Percentiles rank a stretch among this genome's conserved stretches.
Evolutionary conservation across 2,329 filamentous ascomycete genomes (phyloP).

Genomic region (Pseudopithomyces maydicus): DNA sequence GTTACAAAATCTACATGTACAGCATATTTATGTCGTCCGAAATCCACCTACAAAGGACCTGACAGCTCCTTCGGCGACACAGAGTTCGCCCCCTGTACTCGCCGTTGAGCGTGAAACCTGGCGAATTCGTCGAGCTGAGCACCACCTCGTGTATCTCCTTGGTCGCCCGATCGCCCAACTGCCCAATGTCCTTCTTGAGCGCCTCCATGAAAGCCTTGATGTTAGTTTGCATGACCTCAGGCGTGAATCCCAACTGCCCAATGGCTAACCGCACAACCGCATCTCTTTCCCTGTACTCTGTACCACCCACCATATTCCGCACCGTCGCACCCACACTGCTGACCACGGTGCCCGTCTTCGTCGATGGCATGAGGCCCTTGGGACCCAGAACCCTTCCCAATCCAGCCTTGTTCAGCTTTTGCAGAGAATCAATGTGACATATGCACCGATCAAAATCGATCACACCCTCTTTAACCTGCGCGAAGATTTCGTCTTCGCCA

Average conservation of each 20-base stretch:
- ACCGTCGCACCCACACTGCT: conserved; percentile 75
- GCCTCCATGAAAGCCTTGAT: conserved; percentile 76
- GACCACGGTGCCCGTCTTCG: conserved; percentile 87
- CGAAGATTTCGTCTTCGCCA: conserved; percentile 85
- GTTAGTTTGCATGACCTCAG: conserved; percentile 84
- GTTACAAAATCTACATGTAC: conserved; percentile 23
- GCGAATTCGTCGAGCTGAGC: conserved; percentile 83
- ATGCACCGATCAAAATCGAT: conserved; percentile 90
- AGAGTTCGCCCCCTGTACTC: conserved; percentile 64
- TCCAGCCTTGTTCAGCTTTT: conserved; percentile 78
- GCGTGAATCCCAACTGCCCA: conserved; percentile 86
- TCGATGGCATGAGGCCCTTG: conserved; percentile 87
- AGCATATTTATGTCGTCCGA: neutral
- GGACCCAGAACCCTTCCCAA: conserved; percentile 85
- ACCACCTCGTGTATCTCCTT: conserved; percentile 78
- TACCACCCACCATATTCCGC: conserved; percentile 80
- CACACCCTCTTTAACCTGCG: conserved; percentile 73
- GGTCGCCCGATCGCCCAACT: conserved; percentile 65
- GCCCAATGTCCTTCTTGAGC: conserved; percentile 77
- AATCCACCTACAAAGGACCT: conserved; percentile 33
- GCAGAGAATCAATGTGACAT: conserved; percentile 79
- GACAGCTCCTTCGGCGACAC: conserved; percentile 46
- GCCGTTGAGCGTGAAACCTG: conserved; percentile 85
- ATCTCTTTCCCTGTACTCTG: conserved; percentile 82
- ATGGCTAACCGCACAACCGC: conserved; percentile 89